A percentile compares a stretch with the other conserved stretches of the same genome.
Evolutionary conservation across 768 basidiomycete genomes (phyloP).

Genomic region (Tricholoma sp.): DNA sequence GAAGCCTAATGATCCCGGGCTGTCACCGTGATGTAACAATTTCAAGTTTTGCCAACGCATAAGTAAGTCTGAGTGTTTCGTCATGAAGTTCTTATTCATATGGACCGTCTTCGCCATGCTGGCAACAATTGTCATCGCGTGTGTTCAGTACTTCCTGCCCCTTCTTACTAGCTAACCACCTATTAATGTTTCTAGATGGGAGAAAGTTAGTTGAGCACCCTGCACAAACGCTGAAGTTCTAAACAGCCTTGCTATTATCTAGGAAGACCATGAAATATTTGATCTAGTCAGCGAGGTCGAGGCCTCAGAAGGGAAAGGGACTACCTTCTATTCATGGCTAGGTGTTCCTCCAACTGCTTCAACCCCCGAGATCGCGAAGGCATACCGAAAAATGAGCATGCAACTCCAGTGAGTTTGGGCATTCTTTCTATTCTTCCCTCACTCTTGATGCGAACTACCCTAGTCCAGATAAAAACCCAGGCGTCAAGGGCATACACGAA

Average conservation of each 20-base stretch:
- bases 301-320: conserved; percentile 83
- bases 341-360: conserved; percentile 72
- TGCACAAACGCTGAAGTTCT: not conserved
- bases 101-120: conserved; percentile 47
- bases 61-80: conserved; percentile 7
- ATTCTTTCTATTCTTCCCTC: not conserved
- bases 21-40: not conserved
- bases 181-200: conserved; percentile 48
- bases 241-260: not conserved
- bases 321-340: conserved; percentile 95
- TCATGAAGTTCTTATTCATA: conserved; percentile 49
- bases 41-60: not conserved
- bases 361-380: conserved; percentile 74
- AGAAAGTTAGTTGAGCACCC: conserved; percentile 41
- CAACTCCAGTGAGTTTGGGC: conserved; percentile 68
- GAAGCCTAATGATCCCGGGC: not conserved
- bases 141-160: conserved; percentile 25
- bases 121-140: conserved; percentile 54
- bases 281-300: conserved; percentile 84
- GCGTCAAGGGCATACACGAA: conserved; percentile 75
- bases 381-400: conserved; percentile 89
- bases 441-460: not conserved
- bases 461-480: conserved; percentile 95
- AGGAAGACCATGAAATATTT: conserved; percentile 97
- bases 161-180: not conserved